phyloP scores from a whole-genome alignment of 2,329 filamentous ascomycete genomes.

The Dothistroma septosporum region DNA sequence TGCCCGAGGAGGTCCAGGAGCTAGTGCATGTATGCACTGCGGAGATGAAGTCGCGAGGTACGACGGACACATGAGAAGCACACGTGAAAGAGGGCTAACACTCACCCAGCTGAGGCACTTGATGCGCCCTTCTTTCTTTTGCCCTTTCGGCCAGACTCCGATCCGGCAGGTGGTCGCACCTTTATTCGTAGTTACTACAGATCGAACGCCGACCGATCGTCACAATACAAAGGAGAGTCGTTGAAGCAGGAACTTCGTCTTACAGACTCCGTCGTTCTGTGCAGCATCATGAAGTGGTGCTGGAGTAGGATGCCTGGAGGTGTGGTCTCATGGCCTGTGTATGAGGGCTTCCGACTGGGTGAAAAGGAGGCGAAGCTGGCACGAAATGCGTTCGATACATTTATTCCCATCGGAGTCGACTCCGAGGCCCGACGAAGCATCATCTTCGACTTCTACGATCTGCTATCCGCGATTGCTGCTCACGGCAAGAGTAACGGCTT shows the following conservation, averaged over 20 bases:
- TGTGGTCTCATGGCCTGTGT: slow-evolving; percentile 94
- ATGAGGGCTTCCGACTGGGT: slow-evolving; percentile 91
- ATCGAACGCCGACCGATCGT: slow-evolving; percentile 56
- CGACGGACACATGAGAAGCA: slow-evolving; percentile 26
- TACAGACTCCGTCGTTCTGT: slow-evolving; percentile 90
- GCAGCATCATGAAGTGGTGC: slow-evolving; percentile 95
- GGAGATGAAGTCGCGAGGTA: slow-evolving; percentile 94
- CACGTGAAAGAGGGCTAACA: slow-evolving; percentile 7
- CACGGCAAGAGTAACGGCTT: slow-evolving; percentile 92
- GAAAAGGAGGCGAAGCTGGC: slow-evolving; percentile 91
- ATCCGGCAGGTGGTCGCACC: slow-evolving; percentile 84
- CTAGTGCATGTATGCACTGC: slow-evolving; percentile 77
- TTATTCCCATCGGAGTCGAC: slow-evolving; percentile 89
- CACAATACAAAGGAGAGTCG: slow-evolving; percentile 59
- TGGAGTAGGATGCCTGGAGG: slow-evolving; percentile 90
- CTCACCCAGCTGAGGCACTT: slow-evolving; percentile 57
- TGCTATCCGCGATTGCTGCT: slow-evolving; percentile 83
- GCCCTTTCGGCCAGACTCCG: slow-evolving; percentile 84
- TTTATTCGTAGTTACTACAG: slow-evolving; percentile 94
- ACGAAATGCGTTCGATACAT: slow-evolving; percentile 89
- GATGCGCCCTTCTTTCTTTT: slow-evolving; percentile 89
- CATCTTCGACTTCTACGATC: slow-evolving; percentile 94
- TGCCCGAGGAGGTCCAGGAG: slow-evolving; percentile 87
- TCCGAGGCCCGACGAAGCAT: slow-evolving; percentile 80
- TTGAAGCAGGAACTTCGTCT: slow-evolving; percentile 84